phyloP scores from a whole-genome alignment of 768 basidiomycete species.

The Termitomyces sp. region DNA sequence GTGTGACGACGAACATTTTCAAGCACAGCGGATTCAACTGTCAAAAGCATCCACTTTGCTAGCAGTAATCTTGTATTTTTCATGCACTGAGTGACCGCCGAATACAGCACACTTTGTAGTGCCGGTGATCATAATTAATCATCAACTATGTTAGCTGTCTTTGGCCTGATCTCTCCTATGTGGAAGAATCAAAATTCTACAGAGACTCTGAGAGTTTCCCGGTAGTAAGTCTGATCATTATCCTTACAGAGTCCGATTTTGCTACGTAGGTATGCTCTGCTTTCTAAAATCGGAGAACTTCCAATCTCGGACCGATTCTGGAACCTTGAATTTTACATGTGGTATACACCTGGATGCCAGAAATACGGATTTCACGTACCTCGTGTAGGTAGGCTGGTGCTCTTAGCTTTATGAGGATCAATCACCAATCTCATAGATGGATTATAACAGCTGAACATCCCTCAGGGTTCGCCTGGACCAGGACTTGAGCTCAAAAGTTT shows the following conservation, averaged over 20 bases:
- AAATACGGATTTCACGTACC: neutral
- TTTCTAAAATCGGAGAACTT: neutral
- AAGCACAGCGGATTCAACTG: too few species aligned
- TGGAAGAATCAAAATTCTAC: too few species aligned
- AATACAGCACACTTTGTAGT: too few species aligned
- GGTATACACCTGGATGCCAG: neutral
- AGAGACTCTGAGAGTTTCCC: neutral
- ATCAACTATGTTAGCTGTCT: too few species aligned
- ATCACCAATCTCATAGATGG: neutral
- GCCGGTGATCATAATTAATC: too few species aligned
- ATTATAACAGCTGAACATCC: neutral
- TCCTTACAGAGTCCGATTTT: neutral
- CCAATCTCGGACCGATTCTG: neutral
- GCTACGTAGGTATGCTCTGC: neutral
- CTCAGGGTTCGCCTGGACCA: neutral
- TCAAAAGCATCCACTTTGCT: too few species aligned
- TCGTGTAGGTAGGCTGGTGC: neutral
- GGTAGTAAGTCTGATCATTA: neutral
- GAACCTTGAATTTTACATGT: neutral
- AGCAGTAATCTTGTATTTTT: too few species aligned
- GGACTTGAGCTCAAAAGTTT: too few species aligned
- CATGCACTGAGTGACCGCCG: too few species aligned
- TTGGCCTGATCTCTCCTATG: too few species aligned
- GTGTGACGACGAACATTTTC: too few species aligned
- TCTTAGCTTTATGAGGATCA: neutral